Percentiles rank a stretch among this genome's conserved stretches.
These are phyloP conservation scores for Solanum chmielewskii DNA, from an alignment of 257 asterid species.

Conservation along the genomic window DNA sequence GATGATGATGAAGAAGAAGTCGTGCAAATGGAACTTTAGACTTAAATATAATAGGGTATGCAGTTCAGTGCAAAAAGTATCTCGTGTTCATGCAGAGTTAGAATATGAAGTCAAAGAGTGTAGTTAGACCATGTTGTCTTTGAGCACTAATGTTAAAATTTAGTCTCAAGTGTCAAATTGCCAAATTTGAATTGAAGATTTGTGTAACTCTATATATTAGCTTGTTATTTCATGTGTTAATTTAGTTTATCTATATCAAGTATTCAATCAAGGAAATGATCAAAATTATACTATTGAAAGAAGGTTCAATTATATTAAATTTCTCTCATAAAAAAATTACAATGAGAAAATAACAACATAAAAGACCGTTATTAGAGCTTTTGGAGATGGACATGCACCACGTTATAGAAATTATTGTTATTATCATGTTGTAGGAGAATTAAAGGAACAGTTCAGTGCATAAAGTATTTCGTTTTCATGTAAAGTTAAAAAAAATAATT, in stretches of 20 bases:
- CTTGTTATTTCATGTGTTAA: not conserved
- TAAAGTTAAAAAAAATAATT: not conserved
- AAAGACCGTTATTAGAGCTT: not conserved
- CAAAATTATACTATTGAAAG: not conserved
- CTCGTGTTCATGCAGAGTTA: not conserved
- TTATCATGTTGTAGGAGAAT: not conserved
- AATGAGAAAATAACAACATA: not conserved
- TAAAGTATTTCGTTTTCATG: not conserved
- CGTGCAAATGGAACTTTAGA: not conserved
- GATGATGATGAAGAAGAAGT: not conserved
- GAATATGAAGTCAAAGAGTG: not conserved
- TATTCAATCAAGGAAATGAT: not conserved
- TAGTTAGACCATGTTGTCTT: conserved; percentile 28
- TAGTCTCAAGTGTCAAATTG: conserved; percentile 24
- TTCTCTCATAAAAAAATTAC: not conserved
- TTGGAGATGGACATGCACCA: not conserved
- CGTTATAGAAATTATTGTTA: not conserved
- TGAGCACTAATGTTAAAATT: conserved; percentile 13
- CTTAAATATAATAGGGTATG: not conserved
- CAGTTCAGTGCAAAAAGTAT: not conserved
- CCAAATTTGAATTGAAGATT: conserved; percentile 19
- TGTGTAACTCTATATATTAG: not conserved
- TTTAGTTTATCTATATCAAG: not conserved
- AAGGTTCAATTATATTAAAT: not conserved
- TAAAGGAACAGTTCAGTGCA: not conserved